Base-by-base conservation (phyloP, 2,329 filamentous ascomycete species). In the Berkeleyomyces rouxiae region DNA sequence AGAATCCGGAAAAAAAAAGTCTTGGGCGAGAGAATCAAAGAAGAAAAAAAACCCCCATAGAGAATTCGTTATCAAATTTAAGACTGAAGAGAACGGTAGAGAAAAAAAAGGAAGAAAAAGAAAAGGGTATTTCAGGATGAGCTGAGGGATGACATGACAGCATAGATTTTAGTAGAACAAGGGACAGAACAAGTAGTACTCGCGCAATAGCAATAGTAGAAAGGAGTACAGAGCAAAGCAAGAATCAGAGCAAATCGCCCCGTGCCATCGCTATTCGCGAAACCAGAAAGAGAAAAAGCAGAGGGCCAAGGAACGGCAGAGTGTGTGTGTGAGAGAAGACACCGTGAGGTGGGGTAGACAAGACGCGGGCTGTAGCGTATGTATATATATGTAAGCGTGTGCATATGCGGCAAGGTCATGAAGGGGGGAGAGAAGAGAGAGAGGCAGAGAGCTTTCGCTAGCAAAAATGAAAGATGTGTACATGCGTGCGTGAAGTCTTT, bases 61-160 rank as follows among this genome's bases (percentile, higher is more conserved):
- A 44, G 42, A 40, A 39, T 40, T 46, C 58, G 42, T 43, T 46
- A 49, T 44, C 58, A 47, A 60, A 60, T 46, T 40, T n/a, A 65
- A 62, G 33, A 23, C 7, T 39, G 10, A 51, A 49, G 1, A 61
- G 23, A 33, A 37, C 33, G 16, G 23, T 13, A 4, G 16, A 58
- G 10, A 44, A 31, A 63, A 36, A 61, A 23, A 58, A 55, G 33
- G 9, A 40, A 55, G 55, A 44, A n/a, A 39, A 37, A 57, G 43
- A 46, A 44, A 47, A 42, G 16, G 16, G 33, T 9, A 37, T 47
- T 58, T 11, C 49, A 42, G 37, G 31, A 51, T 39, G 53, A 51
- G 42, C 42, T 59, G 51, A 51, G 23, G 23, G 23, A 42, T 39
- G 53, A 51, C 53, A 51, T 59, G 51, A 51, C 53, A 51, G 55